Base-by-base conservation (phyloP, 1,139 yeast genomes). In the Barnettozyma hawaiiensis region DNA sequence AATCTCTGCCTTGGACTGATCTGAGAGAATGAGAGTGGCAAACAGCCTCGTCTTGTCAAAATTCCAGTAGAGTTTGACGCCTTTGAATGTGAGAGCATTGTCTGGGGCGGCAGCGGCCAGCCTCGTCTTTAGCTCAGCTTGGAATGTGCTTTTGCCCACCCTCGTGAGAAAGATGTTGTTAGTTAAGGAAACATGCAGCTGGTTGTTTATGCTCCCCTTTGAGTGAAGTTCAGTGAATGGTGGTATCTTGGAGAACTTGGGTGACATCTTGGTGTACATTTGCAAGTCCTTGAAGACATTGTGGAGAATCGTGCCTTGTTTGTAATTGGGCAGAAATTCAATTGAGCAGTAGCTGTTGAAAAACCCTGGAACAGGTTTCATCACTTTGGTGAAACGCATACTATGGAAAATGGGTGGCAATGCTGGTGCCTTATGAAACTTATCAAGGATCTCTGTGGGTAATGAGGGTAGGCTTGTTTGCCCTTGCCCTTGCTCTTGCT, bases 121-220 rank as follows among this genome's bases (percentile, higher is more conserved):
- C 19, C 20, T 32, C 3, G 11, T 2, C 11, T 20, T 32, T 14
- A 48, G 20, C 19, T 27, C 26, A 5, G 9, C 8, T 11, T 40
- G 40, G 12, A 48, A 42, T 1, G 5, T 5, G 1, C 20, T 28
- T 29, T 46, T 51, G n/a, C 33, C 19, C 3, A 28, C 38, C n/a
- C 40, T 37, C 4, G 44, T 34, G 3, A 52, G 28, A 14, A 29
- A 44, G 5, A 47, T 41, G 32, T 51, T 51, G 5, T 42, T 48
- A 2, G 50, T 47, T 9, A 54, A 29, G 14, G 58, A 54, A 2
- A 52, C 39, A 31, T 54, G 58, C 5, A 54, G 19, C 8, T 52
- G 54, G 3, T 29, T 26, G 7, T 45, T 28, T 4, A 38, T 21
- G 4, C 31, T 23, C n/a, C 41, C 43, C 14, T 41, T 28, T 2